These are phyloP conservation scores for Malassezia slooffiae DNA, from an alignment of 1,284 basidiomycete species.

Conservation along the genomic window DNA sequence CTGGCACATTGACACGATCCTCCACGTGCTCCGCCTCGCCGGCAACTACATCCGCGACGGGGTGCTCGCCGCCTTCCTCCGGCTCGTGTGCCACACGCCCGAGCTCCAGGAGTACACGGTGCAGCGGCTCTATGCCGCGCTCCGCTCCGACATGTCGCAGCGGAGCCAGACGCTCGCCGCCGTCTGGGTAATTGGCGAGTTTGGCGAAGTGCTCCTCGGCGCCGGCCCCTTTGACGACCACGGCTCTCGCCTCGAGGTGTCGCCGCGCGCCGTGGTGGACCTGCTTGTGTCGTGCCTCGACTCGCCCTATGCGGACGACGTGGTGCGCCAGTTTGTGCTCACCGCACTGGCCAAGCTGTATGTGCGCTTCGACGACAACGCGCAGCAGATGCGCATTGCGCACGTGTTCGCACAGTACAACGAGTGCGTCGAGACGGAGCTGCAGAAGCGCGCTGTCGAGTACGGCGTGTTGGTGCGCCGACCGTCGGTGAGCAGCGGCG, in stretches of 20 bases:
- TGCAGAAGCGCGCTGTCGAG: constrained; percentile 91
- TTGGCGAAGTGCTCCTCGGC: constrained; percentile 78
- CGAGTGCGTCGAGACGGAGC: constrained; percentile 75
- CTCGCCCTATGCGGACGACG: constrained; percentile 85
- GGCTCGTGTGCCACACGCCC: constrained; percentile 89
- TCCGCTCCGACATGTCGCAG: constrained; percentile 85
- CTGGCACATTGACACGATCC: constrained; percentile 97
- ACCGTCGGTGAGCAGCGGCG: constrained; percentile 66
- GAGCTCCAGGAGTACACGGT: constrained; percentile 93
- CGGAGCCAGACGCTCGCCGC: constrained; percentile 85
- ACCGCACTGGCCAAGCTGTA: constrained; percentile 82
- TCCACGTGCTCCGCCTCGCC: constrained; percentile 86
- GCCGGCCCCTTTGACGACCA: constrained; percentile 60
- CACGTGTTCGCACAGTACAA: constrained; percentile 65
- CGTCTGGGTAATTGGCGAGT: constrained; percentile 95
- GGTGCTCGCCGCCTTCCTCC: constrained; percentile 85
- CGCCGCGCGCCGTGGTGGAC: constrained; percentile 73
- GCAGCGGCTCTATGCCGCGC: constrained; percentile 77
- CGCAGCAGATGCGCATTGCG: constrained; percentile 62
- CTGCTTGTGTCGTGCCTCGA: constrained; percentile 75
- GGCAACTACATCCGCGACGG: constrained; percentile 97
- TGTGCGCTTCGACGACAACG: constrained; percentile 56
- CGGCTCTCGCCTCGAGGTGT: constrained; percentile 60
- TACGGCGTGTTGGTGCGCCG: constrained; percentile 69
- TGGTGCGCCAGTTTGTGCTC: constrained; percentile 83